Percentiles rank a stretch among this genome's conserved stretches.
Evolutionary conservation across 2,329 filamentous ascomycete species (phyloP).

Genomic region (Pezicula radicicola): DNA sequence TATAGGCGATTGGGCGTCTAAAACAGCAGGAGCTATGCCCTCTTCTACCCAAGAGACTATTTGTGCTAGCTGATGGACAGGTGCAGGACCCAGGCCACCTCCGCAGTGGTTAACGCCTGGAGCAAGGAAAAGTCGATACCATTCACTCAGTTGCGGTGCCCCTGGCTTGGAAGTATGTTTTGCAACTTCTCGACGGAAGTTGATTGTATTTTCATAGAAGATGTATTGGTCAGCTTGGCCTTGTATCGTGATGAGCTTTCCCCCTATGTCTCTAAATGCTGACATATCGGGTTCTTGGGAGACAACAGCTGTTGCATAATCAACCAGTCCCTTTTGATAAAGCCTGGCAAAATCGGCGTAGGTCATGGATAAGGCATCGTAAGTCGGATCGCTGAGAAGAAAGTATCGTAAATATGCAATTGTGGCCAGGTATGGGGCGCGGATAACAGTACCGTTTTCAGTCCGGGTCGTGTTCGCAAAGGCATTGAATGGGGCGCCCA

Average conservation of each 20-base stretch:
- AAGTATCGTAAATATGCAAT: slow-evolving; percentile 31
- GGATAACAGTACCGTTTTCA: slow-evolving; percentile 6
- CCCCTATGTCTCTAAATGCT: not conserved
- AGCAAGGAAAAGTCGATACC: slow-evolving; percentile 27
- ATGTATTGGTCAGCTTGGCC: slow-evolving; percentile 26
- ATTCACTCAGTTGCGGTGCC: slow-evolving; percentile 18
- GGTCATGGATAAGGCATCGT: slow-evolving; percentile 28
- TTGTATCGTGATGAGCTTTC: slow-evolving; percentile 3
- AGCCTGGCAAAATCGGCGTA: slow-evolving; percentile 23
- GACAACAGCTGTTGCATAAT: slow-evolving; percentile 22
- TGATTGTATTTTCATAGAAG: slow-evolving; percentile 27
- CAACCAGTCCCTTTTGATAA: slow-evolving; percentile 14
- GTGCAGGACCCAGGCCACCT: slow-evolving; percentile 19
- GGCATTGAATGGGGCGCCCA: not conserved
- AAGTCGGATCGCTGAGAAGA: slow-evolving; percentile 27
- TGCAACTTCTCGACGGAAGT: slow-evolving; percentile 33
- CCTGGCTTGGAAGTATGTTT: not conserved
- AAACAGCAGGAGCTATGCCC: slow-evolving; percentile 17
- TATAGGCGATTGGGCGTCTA: not conserved
- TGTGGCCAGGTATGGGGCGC: slow-evolving; percentile 27
- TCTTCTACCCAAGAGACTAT: slow-evolving; percentile 27
- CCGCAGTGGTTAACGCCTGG: slow-evolving; percentile 29
- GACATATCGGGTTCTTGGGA: slow-evolving; percentile 1
- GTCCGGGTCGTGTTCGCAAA: not conserved
- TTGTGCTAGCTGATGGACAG: slow-evolving; percentile 17